These are phyloP conservation scores for Pseudozyma sp. DNA, from an alignment of 1,284 basidiomycete genomes.

Conservation along the genomic window DNA sequence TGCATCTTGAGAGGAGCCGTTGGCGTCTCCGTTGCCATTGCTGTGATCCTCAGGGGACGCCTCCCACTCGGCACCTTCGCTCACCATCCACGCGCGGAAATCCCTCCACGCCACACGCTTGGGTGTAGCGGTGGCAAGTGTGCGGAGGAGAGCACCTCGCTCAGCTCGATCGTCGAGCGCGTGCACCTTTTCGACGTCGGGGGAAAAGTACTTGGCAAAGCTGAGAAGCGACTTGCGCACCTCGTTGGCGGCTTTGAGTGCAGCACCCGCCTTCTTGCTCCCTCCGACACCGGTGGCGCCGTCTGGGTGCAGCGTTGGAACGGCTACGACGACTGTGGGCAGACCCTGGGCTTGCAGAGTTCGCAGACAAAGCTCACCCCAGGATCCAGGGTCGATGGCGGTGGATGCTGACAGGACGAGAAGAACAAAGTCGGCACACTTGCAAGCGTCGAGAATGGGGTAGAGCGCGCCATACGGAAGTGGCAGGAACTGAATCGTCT, in stretches of 20 bases:
- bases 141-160: slow-evolving; percentile 75
- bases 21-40: slow-evolving; percentile 71
- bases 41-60: slow-evolving; percentile 52
- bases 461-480: slow-evolving; percentile 74
- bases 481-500: slow-evolving; percentile 85
- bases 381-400: slow-evolving; percentile 78
- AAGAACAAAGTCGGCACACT: slow-evolving; percentile 90
- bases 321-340: slow-evolving; percentile 79
- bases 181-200: slow-evolving; percentile 76
- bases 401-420: slow-evolving; percentile 82
- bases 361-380: slow-evolving; percentile 91
- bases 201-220: slow-evolving; percentile 92
- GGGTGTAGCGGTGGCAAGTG: slow-evolving; percentile 63
- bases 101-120: slow-evolving; percentile 82
- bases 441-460: slow-evolving; percentile 84
- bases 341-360: slow-evolving; percentile 75
- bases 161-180: slow-evolving; percentile 76
- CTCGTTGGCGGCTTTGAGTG: slow-evolving; percentile 59
- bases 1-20: slow-evolving; percentile 30
- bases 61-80: slow-evolving; percentile 73
- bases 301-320: slow-evolving; percentile 60
- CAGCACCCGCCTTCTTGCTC: slow-evolving; percentile 50
- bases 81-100: slow-evolving; percentile 81
- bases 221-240: slow-evolving; percentile 63
- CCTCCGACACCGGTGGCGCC: slow-evolving; percentile 44